Conservation (phyloP, 176 grass and related monocot genomes). For the Avena sativa region DNA sequence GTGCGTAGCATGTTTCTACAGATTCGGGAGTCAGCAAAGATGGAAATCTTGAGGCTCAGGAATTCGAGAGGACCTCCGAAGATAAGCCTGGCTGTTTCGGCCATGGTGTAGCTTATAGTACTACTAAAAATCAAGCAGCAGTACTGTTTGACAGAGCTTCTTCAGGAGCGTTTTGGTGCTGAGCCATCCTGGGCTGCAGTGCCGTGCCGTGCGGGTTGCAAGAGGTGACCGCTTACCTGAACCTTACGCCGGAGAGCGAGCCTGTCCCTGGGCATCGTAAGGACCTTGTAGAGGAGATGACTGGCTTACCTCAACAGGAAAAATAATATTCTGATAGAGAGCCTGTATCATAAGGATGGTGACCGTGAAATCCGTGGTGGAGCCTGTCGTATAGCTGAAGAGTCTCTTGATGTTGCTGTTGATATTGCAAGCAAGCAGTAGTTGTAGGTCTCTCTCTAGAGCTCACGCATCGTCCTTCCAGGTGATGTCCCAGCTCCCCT, state of each 20-base stretch:
- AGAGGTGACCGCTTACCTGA: constrained; percentile 28
- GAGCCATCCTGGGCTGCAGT: constrained; percentile 36
- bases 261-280: no score
- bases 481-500: no score
- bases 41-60: constrained; percentile 57
- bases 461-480: no score
- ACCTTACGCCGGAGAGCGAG: not conserved
- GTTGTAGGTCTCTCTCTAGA: no score
- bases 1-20: constrained; percentile 44
- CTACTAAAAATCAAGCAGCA: constrained; percentile 56
- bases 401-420: constrained; percentile 25
- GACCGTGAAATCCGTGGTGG: constrained; percentile 38
- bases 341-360: not conserved
- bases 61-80: constrained; percentile 61
- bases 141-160: constrained; percentile 21
- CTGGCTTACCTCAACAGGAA: no score
- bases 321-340: no score
- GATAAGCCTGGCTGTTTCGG: constrained; percentile 52
- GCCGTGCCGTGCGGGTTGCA: constrained; percentile 33
- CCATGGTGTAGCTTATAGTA: constrained; percentile 51
- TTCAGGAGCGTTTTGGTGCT: constrained; percentile 38
- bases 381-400: constrained; percentile 30
- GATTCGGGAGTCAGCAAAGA: constrained; percentile 51
- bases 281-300: no score
- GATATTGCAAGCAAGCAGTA: not conserved